Conservation (phyloP, 495 filamentous ascomycete genomes). For the Delitschia confertaspora region DNA sequence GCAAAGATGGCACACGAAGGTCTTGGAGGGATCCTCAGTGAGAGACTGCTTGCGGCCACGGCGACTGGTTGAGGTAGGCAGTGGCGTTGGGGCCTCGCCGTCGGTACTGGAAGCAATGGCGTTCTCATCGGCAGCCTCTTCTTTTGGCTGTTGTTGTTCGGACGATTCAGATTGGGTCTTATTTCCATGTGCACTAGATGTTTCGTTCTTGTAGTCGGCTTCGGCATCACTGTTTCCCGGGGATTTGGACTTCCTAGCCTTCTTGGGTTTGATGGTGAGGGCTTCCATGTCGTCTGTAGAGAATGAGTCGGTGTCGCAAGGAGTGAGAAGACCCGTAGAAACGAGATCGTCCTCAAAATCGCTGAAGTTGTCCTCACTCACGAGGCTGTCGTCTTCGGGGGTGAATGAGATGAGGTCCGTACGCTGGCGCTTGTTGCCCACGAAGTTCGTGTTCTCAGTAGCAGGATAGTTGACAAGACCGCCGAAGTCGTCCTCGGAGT, state of each 20-base stretch:
- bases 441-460: slow-evolving; percentile 46
- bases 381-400: slow-evolving; percentile 60
- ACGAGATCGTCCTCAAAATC: slow-evolving; percentile 61
- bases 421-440: slow-evolving; percentile 70
- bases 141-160: slow-evolving; percentile 37
- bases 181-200: slow-evolving; percentile 23
- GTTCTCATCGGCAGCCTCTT: slow-evolving; percentile 26
- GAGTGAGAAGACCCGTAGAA: slow-evolving; percentile 42
- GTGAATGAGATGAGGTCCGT: slow-evolving; percentile 53
- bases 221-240: slow-evolving; percentile 33
- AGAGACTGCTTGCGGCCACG: slow-evolving; percentile 97
- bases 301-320: slow-evolving; percentile 34
- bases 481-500: slow-evolving; percentile 85
- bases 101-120: slow-evolving; percentile 34
- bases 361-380: slow-evolving; percentile 68
- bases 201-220: slow-evolving; percentile 35
- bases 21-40: slow-evolving; percentile 97
- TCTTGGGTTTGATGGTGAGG: slow-evolving; percentile 54
- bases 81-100: slow-evolving; percentile 31
- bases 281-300: slow-evolving; percentile 34
- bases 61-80: slow-evolving; percentile 66
- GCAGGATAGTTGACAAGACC: slow-evolving; percentile 63
- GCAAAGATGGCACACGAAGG: slow-evolving; percentile 93
- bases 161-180: slow-evolving; percentile 32
- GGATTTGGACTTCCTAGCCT: slow-evolving; percentile 48